Base-by-base conservation (phyloP, 306 rosid genomes). In the Acacia acuminata region DNA sequence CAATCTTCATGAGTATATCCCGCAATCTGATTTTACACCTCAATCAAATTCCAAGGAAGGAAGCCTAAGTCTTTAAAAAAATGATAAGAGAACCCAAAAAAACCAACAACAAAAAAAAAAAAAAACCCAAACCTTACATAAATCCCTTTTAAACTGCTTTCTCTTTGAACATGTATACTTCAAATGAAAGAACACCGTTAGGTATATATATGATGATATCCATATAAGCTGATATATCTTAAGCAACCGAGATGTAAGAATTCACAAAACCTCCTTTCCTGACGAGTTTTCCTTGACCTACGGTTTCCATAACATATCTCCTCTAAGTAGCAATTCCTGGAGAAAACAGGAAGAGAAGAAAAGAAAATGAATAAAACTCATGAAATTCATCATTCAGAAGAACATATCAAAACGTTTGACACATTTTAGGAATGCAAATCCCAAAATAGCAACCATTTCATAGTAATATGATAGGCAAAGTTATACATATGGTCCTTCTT, bases 261-360 rank as follows among this genome's bases (percentile, higher is more conserved):
- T 82, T 92, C 92, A 90, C 90, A 86, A 90, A 83, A 90, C 83
- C 84, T 88, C 82, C 69, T 77, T 79, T 81, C 81, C 72, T 71
- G 61, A 78, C 74, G 80, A 60, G 88, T 84, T 82, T 89, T 84
- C 83, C 82, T 85, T 85, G 85, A 87, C 82, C 92, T 90, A 84
- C 77, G 38, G 79, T 87, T 83, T 88, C 86, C 90, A 81, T 87
- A 82, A 83, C 90, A 87, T 86, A 89, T 89, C 85, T 87, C 86
- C 98, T 91, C 98, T 94, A 94, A 5, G 97, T 87, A 88, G 97
- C 94, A 83, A 92, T 93, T 88, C 97, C 98, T 94, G 91, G 89
- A 84, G 42, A 58, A 58, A 58, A 32, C 10, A 58, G 30, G 32
- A 73, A 77, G 27, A 34, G 51, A 60, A 22, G 74, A 82, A 76